Evolutionary conservation across 2,329 filamentous ascomycete species (phyloP).

Genomic region (Botryotinia narcissicola): DNA sequence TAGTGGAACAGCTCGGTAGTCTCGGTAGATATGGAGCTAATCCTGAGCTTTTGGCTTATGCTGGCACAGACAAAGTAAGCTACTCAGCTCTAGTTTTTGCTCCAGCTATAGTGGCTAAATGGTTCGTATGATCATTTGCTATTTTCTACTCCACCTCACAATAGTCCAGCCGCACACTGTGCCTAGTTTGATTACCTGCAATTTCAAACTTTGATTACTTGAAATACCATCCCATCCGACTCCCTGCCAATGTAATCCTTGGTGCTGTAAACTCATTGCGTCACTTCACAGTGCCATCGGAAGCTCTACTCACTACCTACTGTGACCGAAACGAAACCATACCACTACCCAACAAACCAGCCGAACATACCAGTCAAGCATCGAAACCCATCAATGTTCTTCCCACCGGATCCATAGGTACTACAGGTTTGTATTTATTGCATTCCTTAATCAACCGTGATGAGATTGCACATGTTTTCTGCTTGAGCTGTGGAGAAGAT

Average conservation of each 20-base stretch:
- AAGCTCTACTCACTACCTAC: neutral
- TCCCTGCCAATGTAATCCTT: neutral
- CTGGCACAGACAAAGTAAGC: slow-evolving; percentile 35
- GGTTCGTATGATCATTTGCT: neutral
- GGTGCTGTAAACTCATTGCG: neutral
- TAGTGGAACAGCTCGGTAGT: slow-evolving; percentile 6
- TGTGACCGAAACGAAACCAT: neutral
- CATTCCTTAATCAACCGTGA: slow-evolving; percentile 38
- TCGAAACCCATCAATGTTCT: slow-evolving; percentile 28
- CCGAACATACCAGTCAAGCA: neutral
- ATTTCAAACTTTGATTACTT: neutral
- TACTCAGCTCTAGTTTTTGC: neutral
- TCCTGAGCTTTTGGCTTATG: slow-evolving; percentile 42
- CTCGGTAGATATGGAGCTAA: slow-evolving; percentile 34
- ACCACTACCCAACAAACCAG: neutral
- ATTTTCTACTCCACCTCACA: neutral
- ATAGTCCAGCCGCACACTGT: neutral
- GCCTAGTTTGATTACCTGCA: neutral
- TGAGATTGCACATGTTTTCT: slow-evolving; percentile 43
- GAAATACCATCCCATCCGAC: neutral
- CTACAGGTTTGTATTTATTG: slow-evolving; percentile 48
- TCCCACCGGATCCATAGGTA: slow-evolving; percentile 49
- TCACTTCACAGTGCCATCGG: neutral
- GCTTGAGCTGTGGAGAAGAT: slow-evolving; percentile 44
- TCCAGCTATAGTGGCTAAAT: neutral